These are phyloP conservation scores for Claviceps paspali DNA, from an alignment of 2,329 filamentous ascomycete genomes.

Conservation along the genomic window DNA sequence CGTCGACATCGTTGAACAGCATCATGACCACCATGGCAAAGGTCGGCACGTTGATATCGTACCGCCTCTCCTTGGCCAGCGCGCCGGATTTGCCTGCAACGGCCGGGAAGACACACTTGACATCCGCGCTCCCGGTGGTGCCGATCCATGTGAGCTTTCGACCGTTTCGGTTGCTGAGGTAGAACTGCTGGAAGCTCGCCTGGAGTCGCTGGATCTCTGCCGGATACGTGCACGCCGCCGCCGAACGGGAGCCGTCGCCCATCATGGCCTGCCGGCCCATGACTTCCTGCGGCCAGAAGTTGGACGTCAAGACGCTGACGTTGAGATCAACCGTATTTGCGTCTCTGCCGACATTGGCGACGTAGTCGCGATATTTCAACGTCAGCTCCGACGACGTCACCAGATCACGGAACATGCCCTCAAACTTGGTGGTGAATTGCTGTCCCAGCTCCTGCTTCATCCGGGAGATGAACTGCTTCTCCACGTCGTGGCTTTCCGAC, in stretches of 20 bases:
- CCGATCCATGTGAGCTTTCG: conserved; percentile 73
- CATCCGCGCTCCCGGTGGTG: conserved; percentile 62
- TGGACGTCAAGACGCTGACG: conserved; percentile 78
- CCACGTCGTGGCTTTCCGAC: conserved; percentile 78
- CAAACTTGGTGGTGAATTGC: conserved; percentile 81
- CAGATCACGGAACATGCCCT: conserved; percentile 98
- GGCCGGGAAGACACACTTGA: conserved; percentile 64
- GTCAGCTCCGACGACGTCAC: conserved; percentile 73
- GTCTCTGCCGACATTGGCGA: conserved; percentile 33
- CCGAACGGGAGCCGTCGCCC: conserved; percentile 26
- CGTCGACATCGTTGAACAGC: conserved; percentile 67
- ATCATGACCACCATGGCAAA: conserved; percentile 83
- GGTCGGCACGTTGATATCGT: conserved; percentile 85
- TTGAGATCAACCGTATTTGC: conserved; percentile 52
- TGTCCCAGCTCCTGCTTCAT: conserved; percentile 97
- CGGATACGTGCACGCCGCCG: conserved; percentile 55
- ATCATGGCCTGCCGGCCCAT: conserved; percentile 49
- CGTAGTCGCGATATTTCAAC: conserved; percentile 57
- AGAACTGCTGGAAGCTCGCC: conserved; percentile 77
- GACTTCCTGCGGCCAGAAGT: conserved; percentile 86
- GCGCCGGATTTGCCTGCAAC: conserved; percentile 52
- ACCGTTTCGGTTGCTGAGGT: conserved; percentile 74
- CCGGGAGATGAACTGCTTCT: conserved; percentile 87
- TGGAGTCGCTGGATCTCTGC: conserved; percentile 59
- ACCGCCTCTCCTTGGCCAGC: conserved; percentile 51